These are phyloP conservation scores for Blastobotrys buckinghamii DNA, from an alignment of 1,139 yeast genomes.

Conservation along the genomic window DNA sequence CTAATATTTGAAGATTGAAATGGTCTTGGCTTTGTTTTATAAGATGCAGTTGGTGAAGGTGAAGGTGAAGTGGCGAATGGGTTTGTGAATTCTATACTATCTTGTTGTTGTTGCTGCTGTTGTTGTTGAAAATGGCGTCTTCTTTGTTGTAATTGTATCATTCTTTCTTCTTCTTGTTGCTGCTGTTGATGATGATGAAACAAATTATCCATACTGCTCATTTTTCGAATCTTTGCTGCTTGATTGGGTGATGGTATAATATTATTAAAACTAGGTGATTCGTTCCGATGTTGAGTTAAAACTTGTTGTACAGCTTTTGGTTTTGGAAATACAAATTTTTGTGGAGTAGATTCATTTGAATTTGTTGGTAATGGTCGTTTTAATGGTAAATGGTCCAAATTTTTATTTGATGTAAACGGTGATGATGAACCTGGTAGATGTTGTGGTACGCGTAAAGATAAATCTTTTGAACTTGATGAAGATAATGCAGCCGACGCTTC, in stretches of 20 bases:
- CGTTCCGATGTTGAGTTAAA: slow-evolving; percentile 1
- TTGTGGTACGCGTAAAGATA: slow-evolving; percentile 9
- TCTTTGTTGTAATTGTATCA: background rate
- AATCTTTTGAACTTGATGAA: background rate
- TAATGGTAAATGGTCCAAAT: slow-evolving; percentile 1
- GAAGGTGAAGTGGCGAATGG: slow-evolving; percentile 10
- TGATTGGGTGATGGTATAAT: slow-evolving; percentile 7
- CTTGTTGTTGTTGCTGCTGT: background rate
- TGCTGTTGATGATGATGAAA: slow-evolving; percentile 10
- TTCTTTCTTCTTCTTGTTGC: slow-evolving; percentile 5
- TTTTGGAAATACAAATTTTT: slow-evolving; percentile 8
- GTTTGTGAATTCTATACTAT: background rate
- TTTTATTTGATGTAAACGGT: background rate
- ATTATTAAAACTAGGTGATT: slow-evolving; percentile 4
- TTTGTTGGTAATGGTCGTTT: slow-evolving; percentile 10
- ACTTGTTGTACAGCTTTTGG: slow-evolving; percentile 10
- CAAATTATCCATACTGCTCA: slow-evolving; percentile 14
- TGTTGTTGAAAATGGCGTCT: background rate
- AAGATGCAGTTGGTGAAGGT: slow-evolving; percentile 12
- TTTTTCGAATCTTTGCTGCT: slow-evolving; percentile 13
- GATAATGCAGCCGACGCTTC: slow-evolving; percentile 25
- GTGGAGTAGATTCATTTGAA: slow-evolving; percentile 7
- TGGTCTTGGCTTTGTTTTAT: slow-evolving; percentile 7
- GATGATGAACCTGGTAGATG: background rate
- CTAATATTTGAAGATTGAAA: slow-evolving; percentile 6